Evolutionary conservation across 2,329 filamentous ascomycete genomes (phyloP).

Genomic region (Colletotrichum viniferum): DNA sequence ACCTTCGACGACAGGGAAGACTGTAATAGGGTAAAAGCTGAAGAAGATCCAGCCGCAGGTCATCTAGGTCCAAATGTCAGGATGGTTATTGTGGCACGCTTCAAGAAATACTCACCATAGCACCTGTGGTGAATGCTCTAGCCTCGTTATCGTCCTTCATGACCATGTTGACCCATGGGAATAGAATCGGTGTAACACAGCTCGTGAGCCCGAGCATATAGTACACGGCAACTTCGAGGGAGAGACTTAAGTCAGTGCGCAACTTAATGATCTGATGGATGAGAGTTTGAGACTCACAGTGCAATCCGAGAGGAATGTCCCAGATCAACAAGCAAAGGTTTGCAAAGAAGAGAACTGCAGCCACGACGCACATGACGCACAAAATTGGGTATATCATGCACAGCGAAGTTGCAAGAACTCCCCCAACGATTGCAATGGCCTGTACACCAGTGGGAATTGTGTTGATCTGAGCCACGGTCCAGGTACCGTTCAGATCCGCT

Average conservation of each 20-base stretch:
- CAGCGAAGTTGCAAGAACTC: conserved; percentile 27
- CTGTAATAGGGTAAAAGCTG: conserved; percentile 21
- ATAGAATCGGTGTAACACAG: conserved; percentile 22
- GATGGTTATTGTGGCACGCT: too few species aligned
- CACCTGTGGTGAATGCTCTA: conserved; percentile 19
- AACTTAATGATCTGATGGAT: neutral
- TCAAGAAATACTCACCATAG: conserved; percentile 2
- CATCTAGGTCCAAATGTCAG: neutral
- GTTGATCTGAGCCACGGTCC: conserved; percentile 22
- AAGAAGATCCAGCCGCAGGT: conserved; percentile 21
- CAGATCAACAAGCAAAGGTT: conserved; percentile 21
- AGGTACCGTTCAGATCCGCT: conserved; percentile 15
- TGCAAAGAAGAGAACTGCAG: conserved; percentile 15
- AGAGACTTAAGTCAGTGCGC: neutral
- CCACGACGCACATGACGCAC: conserved; percentile 28
- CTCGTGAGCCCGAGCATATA: conserved; percentile 22
- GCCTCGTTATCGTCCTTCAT: conserved; percentile 24
- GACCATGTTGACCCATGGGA: conserved; percentile 21
- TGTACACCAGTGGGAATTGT: conserved; percentile 21
- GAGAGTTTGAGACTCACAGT: neutral
- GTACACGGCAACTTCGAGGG: neutral
- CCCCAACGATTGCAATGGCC: conserved; percentile 25
- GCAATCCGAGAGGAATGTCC: conserved; percentile 21
- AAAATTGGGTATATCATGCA: conserved; percentile 35
- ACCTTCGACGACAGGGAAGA: conserved; percentile 19